A percentile compares a stretch with the other conserved stretches of the same genome.
Conservation (phyloP, 2,329 filamentous ascomycete species). For the Aspergillus flavus region DNA sequence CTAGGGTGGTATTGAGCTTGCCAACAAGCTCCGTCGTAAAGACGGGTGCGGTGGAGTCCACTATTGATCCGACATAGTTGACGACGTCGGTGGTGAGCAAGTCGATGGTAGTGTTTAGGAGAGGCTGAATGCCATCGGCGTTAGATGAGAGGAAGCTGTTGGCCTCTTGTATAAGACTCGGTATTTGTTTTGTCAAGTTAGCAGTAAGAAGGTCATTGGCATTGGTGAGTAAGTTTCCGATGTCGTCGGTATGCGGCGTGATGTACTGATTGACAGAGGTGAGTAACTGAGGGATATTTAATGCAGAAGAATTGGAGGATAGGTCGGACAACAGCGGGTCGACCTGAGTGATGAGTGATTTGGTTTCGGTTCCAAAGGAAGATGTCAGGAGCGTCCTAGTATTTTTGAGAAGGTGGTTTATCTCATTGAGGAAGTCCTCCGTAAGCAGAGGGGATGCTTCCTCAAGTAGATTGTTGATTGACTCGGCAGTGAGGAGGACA, state of each 20-base stretch:
- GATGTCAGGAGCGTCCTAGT: background rate
- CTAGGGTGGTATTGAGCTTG: accelerated
- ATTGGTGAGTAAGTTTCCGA: background rate
- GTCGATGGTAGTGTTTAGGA: background rate
- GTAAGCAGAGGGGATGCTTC: background rate
- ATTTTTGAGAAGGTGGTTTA: background rate
- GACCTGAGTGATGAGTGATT: background rate
- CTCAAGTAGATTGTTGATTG: background rate
- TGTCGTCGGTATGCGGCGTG: background rate
- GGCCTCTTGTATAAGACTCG: background rate
- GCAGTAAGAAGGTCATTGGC: background rate
- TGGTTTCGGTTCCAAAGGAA: background rate
- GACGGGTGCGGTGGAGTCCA: background rate
- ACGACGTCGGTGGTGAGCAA: background rate
- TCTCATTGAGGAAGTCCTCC: background rate
- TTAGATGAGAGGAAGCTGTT: background rate
- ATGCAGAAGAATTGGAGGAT: background rate
- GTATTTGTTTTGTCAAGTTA: background rate
- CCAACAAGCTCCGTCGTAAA: background rate
- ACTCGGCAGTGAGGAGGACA: background rate
- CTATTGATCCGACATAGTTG: background rate
- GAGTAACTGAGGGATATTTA: no score
- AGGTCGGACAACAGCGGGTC: background rate
- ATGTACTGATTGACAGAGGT: no score
- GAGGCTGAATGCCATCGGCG: background rate